Conservation (phyloP, 371 early-diverging fungal species). For the Basidiobolus heterosporus region DNA sequence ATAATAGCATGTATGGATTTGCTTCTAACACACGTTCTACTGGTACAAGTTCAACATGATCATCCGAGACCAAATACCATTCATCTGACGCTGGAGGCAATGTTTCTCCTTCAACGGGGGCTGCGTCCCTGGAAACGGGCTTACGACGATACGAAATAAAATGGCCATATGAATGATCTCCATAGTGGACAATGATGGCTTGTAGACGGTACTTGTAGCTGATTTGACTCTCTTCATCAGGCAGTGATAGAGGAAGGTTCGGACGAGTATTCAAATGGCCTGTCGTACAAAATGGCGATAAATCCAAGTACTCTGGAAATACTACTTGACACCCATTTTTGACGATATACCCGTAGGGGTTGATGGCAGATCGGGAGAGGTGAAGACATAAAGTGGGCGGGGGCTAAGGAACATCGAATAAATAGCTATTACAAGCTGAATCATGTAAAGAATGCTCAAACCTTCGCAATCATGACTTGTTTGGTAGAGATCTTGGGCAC, state of each 20-base stretch:
- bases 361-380: slow-evolving; percentile 54
- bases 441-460: background rate
- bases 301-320: slow-evolving; percentile 52
- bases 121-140: slow-evolving; percentile 13
- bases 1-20: slow-evolving; percentile 81
- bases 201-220: slow-evolving; percentile 41
- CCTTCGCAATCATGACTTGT: slow-evolving; percentile 35
- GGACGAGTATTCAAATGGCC: slow-evolving; percentile 31
- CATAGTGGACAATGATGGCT: slow-evolving; percentile 79
- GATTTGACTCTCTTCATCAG: slow-evolving; percentile 1
- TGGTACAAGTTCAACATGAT: slow-evolving; percentile 59
- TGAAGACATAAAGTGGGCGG: slow-evolving; percentile 56
- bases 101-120: slow-evolving; percentile 10
- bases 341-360: slow-evolving; percentile 37
- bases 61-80: slow-evolving; percentile 85
- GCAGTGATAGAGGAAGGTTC: slow-evolving; percentile 16
- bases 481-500: slow-evolving; percentile 30
- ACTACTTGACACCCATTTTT: slow-evolving; percentile 62
- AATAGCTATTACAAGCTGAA: background rate
- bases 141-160: slow-evolving; percentile 78
- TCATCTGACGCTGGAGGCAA: slow-evolving; percentile 23
- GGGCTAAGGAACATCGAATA: slow-evolving; percentile 11
- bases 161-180: slow-evolving; percentile 80
- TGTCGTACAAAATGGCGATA: slow-evolving; percentile 43
- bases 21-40: slow-evolving; percentile 45